Evolutionary conservation across 148 eudicot species (phyloP).

Genomic region (Arbutus unedo): DNA sequence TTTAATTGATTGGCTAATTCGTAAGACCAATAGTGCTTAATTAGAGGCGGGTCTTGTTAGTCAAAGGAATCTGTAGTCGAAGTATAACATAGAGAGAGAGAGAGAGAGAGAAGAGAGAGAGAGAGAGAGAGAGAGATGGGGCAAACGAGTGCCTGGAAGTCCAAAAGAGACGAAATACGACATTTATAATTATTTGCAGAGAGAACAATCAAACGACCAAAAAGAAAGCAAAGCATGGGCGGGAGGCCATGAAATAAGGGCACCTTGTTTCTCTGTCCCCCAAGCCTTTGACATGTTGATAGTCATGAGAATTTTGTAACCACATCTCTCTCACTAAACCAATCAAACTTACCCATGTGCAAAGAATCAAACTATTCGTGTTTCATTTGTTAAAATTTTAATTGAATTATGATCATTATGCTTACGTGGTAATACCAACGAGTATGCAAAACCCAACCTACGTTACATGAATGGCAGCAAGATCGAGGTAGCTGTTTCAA

Average conservation of each 20-base stretch:
- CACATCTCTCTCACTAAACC: background rate
- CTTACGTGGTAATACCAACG: no score
- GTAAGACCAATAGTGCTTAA: background rate
- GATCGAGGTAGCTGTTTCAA: no score
- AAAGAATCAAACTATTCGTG: background rate
- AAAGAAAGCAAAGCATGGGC: slow-evolving; percentile 19
- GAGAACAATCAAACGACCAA: slow-evolving; percentile 15
- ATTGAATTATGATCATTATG: background rate
- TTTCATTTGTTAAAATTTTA: background rate
- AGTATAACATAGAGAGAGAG: no score
- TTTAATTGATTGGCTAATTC: slow-evolving; percentile 10
- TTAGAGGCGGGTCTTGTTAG: slow-evolving; percentile 15
- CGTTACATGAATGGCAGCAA: no score
- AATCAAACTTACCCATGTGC: no score
- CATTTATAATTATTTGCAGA: slow-evolving; percentile 10
- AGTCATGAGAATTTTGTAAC: background rate
- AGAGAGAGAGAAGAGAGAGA: no score
- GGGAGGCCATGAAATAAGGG: slow-evolving; percentile 17
- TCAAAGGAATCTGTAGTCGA: slow-evolving; percentile 5
- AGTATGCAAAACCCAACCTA: no score
- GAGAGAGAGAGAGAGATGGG: no score
- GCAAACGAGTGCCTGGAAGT: no score
- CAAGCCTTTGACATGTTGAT: slow-evolving; percentile 16
- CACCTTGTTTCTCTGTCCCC: slow-evolving; percentile 27
- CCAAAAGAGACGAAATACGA: slow-evolving; percentile 7